Conservation (phyloP, 768 basidiomycete genomes). For the Cystofilobasidium capitatum region DNA sequence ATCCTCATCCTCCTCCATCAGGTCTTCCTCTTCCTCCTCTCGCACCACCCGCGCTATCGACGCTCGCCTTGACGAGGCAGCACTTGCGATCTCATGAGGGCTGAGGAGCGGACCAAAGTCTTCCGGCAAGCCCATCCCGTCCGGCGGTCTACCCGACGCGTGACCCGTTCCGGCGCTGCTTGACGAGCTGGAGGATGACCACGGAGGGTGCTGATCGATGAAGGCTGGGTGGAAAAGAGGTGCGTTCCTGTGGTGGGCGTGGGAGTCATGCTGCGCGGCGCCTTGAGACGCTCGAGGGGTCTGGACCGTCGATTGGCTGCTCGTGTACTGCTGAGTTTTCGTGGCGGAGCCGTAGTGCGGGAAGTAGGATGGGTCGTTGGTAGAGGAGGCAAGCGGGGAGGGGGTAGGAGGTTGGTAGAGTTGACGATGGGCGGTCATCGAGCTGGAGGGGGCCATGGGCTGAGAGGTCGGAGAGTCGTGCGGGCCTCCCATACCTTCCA, state of each 20-base stretch:
- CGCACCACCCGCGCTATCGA: not conserved
- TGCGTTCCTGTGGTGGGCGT: slow-evolving; percentile 5
- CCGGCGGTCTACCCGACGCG: not conserved
- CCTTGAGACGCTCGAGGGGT: not conserved
- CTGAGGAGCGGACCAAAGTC: not conserved
- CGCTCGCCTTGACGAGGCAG: too few species aligned
- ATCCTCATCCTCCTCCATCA: not conserved
- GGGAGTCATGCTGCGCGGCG: slow-evolving; percentile 5
- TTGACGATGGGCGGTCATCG: not conserved
- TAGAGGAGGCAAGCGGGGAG: not conserved
- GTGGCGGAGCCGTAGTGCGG: not conserved
- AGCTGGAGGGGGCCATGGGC: too few species aligned
- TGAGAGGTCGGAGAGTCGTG: not conserved
- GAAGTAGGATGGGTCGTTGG: not conserved
- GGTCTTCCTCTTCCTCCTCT: not conserved
- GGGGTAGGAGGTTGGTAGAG: not conserved
- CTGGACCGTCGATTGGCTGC: not conserved
- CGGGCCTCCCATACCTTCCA: not conserved
- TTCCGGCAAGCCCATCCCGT: not conserved
- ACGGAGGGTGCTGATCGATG: not conserved
- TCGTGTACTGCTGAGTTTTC: not conserved
- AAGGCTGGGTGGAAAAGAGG: not conserved
- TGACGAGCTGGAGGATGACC: not conserved
- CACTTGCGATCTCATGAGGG: not conserved
- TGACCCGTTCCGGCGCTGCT: not conserved